These are phyloP conservation scores for Nematocida displodere DNA, from an alignment of 371 early-diverging fungal species.

Conservation along the genomic window DNA sequence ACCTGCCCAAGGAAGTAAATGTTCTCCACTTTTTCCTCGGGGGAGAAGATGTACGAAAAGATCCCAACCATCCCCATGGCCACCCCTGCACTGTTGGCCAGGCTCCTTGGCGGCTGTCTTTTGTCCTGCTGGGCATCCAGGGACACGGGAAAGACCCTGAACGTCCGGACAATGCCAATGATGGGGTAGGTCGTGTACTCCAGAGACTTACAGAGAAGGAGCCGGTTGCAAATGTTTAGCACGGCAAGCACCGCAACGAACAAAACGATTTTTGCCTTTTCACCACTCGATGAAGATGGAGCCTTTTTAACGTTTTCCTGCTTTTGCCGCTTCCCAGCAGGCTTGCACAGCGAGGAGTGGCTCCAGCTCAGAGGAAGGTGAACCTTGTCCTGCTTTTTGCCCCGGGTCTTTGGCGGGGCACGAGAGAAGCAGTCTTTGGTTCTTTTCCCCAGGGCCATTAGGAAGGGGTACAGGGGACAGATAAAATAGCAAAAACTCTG, in stretches of 20 bases:
- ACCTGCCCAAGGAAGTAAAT: conserved; percentile 3
- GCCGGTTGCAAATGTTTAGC: conserved; percentile 5
- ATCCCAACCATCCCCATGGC: conserved; percentile 15
- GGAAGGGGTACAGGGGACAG: not conserved
- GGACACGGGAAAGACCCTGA: conserved; percentile 77
- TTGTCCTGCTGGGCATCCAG: not conserved
- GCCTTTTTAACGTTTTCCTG: not conserved
- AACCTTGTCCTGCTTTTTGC: not conserved
- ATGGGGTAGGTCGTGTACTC: conserved; percentile 68
- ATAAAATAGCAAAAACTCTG: conserved; percentile 13
- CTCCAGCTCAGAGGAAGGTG: not conserved
- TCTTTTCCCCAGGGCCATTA: not conserved
- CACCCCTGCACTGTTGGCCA: not conserved
- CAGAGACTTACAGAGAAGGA: conserved; percentile 18
- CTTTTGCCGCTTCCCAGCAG: not conserved
- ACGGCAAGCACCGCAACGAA: not conserved
- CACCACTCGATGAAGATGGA: not conserved
- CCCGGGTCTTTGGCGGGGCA: not conserved
- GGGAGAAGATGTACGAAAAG: conserved; percentile 31
- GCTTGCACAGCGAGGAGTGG: not conserved
- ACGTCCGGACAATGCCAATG: conserved; percentile 85
- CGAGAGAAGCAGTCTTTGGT: not conserved
- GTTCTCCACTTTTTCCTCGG: conserved; percentile 26
- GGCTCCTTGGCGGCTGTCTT: no score
- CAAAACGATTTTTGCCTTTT: conserved; percentile 12